These are phyloP conservation scores for Lunularia cruciata DNA, from an alignment of 225 moss, liverwort and hornwort species.

Conservation along the genomic window DNA sequence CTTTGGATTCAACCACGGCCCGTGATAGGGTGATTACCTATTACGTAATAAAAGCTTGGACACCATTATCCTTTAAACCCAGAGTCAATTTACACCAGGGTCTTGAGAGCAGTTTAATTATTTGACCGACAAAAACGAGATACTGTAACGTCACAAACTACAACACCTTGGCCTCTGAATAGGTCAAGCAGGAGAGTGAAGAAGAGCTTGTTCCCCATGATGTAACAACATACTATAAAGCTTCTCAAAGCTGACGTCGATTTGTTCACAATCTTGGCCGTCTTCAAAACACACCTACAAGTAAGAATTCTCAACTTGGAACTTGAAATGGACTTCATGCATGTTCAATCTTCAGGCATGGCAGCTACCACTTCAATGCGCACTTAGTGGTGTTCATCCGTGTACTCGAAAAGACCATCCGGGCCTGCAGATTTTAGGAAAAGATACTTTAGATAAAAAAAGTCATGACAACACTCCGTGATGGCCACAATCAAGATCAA, in stretches of 20 bases:
- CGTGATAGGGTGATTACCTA: too few species aligned
- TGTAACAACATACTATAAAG: not conserved
- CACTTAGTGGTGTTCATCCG: slow-evolving; percentile 15
- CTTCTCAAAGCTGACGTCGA: not conserved
- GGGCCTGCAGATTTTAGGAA: slow-evolving; percentile 25
- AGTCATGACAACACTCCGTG: not conserved
- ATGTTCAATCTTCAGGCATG: not conserved
- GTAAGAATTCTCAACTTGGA: not conserved
- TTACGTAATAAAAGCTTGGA: too few species aligned
- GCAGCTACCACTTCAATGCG: not conserved
- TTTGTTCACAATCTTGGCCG: not conserved
- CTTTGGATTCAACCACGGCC: too few species aligned
- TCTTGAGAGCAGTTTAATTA: not conserved
- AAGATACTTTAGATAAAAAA: too few species aligned
- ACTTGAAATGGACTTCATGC: not conserved
- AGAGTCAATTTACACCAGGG: too few species aligned
- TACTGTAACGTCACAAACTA: not conserved
- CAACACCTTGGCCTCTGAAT: not conserved
- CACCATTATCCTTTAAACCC: too few species aligned
- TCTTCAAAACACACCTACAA: not conserved
- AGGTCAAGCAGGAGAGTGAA: not conserved
- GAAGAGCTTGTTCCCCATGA: not conserved
- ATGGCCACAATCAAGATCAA: too few species aligned
- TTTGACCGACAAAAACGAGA: not conserved
- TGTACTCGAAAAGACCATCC: slow-evolving; percentile 41